phyloP scores from a whole-genome alignment of 2,329 filamentous ascomycete species.

The Arthrinium phaeospermum region DNA sequence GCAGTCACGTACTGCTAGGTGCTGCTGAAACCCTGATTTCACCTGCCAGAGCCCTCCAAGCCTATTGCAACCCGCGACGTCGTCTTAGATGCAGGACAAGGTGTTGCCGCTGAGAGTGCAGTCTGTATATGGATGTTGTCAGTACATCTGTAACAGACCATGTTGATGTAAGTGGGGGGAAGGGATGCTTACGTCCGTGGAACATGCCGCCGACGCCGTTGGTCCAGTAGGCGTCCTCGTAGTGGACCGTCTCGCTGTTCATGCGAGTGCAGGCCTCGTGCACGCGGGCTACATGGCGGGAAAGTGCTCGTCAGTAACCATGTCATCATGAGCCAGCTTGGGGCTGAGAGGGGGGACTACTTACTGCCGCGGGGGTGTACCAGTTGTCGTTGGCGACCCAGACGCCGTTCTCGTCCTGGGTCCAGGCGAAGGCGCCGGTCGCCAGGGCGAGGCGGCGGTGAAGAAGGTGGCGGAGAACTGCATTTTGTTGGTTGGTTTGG shows the following conservation, averaged over 20 bases:
- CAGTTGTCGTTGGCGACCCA: slow-evolving; percentile 21
- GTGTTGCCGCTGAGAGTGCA: background rate
- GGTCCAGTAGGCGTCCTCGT: slow-evolving; percentile 14
- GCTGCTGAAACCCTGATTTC: background rate
- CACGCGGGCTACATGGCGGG: background rate
- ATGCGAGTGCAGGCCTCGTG: slow-evolving; percentile 19
- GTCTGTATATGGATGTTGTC: background rate
- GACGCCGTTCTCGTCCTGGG: background rate
- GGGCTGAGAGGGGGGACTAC: background rate
- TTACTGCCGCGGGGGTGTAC: slow-evolving; percentile 17
- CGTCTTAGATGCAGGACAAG: background rate
- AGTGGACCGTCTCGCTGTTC: slow-evolving; percentile 16
- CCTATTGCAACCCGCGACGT: background rate
- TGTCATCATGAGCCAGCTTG: too few species aligned
- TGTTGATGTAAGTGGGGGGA: background rate
- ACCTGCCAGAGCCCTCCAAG: background rate
- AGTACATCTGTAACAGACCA: background rate
- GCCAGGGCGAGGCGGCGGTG: slow-evolving; percentile 17
- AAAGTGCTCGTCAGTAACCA: too few species aligned
- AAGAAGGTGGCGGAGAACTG: slow-evolving; percentile 7
- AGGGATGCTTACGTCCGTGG: slow-evolving; percentile 10
- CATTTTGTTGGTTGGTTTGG: slow-evolving; percentile 1
- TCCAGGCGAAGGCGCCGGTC: slow-evolving; percentile 1
- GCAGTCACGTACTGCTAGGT: background rate
- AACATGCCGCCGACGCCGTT: background rate